These are phyloP conservation scores for Lodderomyces orthopsilosis DNA, from an alignment of 1,139 yeast species.

Conservation along the genomic window DNA sequence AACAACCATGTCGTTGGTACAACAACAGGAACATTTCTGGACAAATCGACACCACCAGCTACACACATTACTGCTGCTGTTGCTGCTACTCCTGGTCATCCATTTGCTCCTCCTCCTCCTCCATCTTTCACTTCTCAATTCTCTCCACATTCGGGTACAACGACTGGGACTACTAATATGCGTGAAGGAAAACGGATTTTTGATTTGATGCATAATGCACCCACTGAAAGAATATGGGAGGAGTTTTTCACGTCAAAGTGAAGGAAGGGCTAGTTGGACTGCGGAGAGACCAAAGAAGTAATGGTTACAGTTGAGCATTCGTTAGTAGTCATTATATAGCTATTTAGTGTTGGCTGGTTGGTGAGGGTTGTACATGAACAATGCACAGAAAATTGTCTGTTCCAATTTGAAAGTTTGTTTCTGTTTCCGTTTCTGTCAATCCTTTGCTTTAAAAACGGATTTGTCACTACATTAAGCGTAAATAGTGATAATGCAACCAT, in stretches of 20 bases:
- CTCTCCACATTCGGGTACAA: not conserved
- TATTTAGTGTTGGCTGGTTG: too few species aligned
- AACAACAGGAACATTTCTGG: conserved; percentile 13
- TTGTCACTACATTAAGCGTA: too few species aligned
- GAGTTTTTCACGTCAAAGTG: conserved; percentile 53
- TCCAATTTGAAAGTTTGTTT: too few species aligned
- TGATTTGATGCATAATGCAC: conserved; percentile 36
- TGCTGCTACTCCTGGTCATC: not conserved
- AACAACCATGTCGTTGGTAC: conserved; percentile 3
- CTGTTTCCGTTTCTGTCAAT: too few species aligned
- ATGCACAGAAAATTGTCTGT: too few species aligned
- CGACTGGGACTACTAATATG: not conserved
- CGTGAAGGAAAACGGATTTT: conserved; percentile 54
- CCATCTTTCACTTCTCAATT: not conserved
- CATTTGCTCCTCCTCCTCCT: not conserved
- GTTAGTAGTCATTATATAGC: too few species aligned
- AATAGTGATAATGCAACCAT: too few species aligned
- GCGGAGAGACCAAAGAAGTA: not conserved
- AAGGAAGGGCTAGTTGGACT: too few species aligned
- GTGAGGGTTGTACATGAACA: too few species aligned
- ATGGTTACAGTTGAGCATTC: too few species aligned
- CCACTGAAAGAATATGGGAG: conserved; percentile 53
- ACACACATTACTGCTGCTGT: not conserved
- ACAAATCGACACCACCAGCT: conserved; percentile 3
- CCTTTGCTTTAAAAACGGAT: too few species aligned